Percentiles rank a stretch among this genome's conserved stretches.
Conservation (phyloP, 1,284 basidiomycete genomes). For the Leccinum proximum region DNA sequence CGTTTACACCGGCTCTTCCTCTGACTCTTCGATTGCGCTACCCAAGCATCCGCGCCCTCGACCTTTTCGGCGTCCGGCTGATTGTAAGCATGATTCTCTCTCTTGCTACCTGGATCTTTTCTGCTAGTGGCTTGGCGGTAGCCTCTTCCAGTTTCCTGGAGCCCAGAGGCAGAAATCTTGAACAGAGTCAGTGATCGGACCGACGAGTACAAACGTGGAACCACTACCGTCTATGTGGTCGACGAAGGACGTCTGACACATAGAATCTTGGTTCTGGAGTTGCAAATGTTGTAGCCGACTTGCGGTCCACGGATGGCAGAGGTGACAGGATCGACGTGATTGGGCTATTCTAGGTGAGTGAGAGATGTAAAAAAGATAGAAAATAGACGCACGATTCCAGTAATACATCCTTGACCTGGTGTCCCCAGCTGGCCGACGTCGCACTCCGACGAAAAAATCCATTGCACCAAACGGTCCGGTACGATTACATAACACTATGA, state of each 20-base stretch:
- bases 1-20: too few species aligned
- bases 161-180: constrained; percentile 56
- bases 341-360: constrained; percentile 39
- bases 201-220: background rate
- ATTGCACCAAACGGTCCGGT: too few species aligned
- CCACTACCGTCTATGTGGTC: constrained; percentile 49
- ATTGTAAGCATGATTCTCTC: too few species aligned
- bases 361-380: constrained; percentile 2
- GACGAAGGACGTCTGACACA: constrained; percentile 62
- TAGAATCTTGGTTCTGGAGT: constrained; percentile 55
- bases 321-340: constrained; percentile 49
- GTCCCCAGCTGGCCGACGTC: too few species aligned
- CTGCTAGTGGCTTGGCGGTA: too few species aligned
- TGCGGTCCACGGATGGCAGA: constrained; percentile 53
- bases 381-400: constrained; percentile 40
- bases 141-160: constrained; percentile 22
- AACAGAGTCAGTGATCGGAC: background rate
- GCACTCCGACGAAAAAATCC: too few species aligned
- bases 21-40: too few species aligned
- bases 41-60: too few species aligned
- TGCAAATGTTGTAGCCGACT: constrained; percentile 66
- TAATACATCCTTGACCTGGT: too few species aligned
- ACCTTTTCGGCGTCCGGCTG: too few species aligned
- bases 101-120: too few species aligned
- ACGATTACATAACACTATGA: too few species aligned